Evolutionary conservation across 129 eudicot species (phyloP), one percentile per base, ranked within the genome.

Genomic region (Flaveria robusta): DNA sequence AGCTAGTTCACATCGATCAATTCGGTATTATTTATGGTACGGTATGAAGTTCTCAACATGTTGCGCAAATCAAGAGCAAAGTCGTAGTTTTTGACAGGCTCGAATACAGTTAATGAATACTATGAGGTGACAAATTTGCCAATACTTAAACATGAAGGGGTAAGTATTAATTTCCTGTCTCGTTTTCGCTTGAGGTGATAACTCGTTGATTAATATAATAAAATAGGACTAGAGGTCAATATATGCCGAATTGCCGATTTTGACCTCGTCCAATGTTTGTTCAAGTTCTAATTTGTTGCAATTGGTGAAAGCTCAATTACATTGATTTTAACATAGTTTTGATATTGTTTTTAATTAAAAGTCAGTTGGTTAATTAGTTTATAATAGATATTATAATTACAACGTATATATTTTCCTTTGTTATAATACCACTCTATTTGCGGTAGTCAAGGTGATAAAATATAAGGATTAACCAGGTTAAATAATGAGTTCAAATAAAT

Each of bases 251-350:
- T 18, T 19, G 62, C 56, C 68, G 68, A 39, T 20, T 15, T 39
- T 77, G 74, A 77, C 81, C 68, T 10, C 59, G 47, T 42, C 74
- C 34, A 52, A 77, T 11, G 29, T 67, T 54, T 67, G 19, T 76
- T 64, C 39, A 34, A 34, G 39, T 5, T 34, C 50, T 7, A 46
- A 16, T 46, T 24, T 24, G 70, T 16, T 26, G 43, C 70, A 59
- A n/a, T 24, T 24, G 58, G 13, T 52, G 27, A 14, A 58, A 51
- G 27, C 27, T 31, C 27, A 5, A 10, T 66, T 39, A 10, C 0
- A 12, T 29, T 13, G 4, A 24, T 4, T 20, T 42, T 27, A 27
- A 14, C 29, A 7, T 15, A 14, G 22, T 12, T 59, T 59, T 34
- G 9, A 20, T 59, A 24, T 24, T 60, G 19, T 60, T 60, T 60